phyloP scores from a whole-genome alignment of 805 yeast genomes.

The Nakazawaea peltata region DNA sequence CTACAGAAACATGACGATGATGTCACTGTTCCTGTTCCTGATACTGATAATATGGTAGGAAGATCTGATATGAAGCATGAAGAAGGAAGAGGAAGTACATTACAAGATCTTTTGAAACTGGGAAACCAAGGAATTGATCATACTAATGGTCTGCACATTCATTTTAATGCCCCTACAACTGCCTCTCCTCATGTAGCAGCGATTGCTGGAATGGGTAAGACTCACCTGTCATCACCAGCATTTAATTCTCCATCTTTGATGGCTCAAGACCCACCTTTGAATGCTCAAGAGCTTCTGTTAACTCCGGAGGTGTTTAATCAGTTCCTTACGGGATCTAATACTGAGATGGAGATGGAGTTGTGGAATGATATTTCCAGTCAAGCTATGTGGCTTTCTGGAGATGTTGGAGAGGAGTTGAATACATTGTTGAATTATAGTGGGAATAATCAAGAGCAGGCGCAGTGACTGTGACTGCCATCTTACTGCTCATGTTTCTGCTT shows the following conservation, averaged over 20 bases:
- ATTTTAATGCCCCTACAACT: no score
- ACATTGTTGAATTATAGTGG: slow-evolving; percentile 1
- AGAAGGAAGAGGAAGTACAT: background rate
- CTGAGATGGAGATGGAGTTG: slow-evolving; percentile 40
- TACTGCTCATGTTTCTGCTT: no score
- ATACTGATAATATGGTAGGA: background rate
- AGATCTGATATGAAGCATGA: background rate
- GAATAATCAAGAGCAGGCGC: no score
- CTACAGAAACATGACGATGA: slow-evolving; percentile 50
- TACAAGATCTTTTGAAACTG: background rate
- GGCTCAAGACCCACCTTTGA: background rate
- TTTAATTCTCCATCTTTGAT: background rate
- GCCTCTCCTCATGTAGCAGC: no score
- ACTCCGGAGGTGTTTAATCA: slow-evolving; percentile 10
- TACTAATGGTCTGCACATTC: background rate
- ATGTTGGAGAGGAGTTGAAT: slow-evolving; percentile 28
- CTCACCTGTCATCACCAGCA: no score
- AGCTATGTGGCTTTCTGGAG: slow-evolving; percentile 62
- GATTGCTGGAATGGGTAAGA: background rate
- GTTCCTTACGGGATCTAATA: slow-evolving; percentile 10
- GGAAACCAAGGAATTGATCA: background rate
- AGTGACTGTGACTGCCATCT: no score
- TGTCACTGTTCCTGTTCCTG: background rate
- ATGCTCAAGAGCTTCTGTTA: slow-evolving; percentile 3
- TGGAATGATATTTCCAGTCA: slow-evolving; percentile 77